Evolutionary conservation across 192 early-diverging fungal species (phyloP).

Genomic region (Coemansia sp.): DNA sequence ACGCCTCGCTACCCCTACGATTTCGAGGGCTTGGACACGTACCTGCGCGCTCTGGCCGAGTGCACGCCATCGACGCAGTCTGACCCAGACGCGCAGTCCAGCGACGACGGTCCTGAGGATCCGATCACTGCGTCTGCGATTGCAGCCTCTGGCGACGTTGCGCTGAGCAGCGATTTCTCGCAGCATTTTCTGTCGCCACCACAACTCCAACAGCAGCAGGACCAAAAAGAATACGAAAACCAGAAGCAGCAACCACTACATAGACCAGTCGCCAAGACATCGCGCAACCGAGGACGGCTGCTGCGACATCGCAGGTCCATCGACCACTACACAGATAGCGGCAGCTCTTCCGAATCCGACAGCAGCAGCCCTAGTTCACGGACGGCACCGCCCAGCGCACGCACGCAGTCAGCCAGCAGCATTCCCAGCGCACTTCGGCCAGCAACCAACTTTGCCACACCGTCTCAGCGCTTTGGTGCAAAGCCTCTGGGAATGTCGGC

Average conservation of each 20-base stretch:
- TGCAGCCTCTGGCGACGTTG: not conserved
- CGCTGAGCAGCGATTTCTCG: constrained; percentile 41
- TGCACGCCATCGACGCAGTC: constrained; percentile 33
- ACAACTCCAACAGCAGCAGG: not conserved
- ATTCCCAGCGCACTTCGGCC: not conserved
- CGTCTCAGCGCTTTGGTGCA: not conserved
- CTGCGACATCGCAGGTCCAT: constrained; percentile 7
- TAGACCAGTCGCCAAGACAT: no score
- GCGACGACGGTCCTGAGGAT: not conserved
- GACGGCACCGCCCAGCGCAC: not conserved
- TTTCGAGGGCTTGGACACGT: constrained; percentile 15
- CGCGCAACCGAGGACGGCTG: not conserved
- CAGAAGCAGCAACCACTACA: no score
- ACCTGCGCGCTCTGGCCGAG: constrained; percentile 15
- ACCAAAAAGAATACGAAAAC: not conserved
- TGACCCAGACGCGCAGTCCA: not conserved
- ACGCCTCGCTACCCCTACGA: constrained; percentile 37
- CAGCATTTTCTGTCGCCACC: constrained; percentile 29
- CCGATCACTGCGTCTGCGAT: not conserved
- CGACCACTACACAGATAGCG: constrained; percentile 18
- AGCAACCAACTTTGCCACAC: not conserved
- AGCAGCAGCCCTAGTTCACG: no score
- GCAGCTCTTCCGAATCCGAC: not conserved
- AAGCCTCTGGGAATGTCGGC: constrained; percentile 1
- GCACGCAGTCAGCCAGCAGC: not conserved